Evolutionary conservation across 1,139 yeast species (phyloP).

Genomic region (Yamadazyma epiphylla): DNA sequence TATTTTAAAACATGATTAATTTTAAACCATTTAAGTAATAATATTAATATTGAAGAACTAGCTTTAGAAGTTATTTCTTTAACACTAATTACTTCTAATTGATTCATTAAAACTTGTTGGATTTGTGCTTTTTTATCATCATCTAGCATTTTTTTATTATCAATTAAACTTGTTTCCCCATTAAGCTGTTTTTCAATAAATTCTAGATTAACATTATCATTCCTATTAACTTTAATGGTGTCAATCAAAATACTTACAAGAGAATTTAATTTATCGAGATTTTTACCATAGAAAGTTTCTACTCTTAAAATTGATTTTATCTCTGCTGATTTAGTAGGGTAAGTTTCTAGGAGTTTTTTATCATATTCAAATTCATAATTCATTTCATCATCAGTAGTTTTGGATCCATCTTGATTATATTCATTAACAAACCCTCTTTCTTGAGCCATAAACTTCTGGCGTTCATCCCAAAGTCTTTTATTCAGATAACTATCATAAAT

Average conservation of each 20-base stretch:
- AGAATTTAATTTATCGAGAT: constrained; percentile 56
- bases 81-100: constrained; percentile 53
- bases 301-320: constrained; percentile 51
- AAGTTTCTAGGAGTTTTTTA: constrained; percentile 15
- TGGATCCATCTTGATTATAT: constrained; percentile 15
- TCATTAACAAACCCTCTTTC: constrained; percentile 64
- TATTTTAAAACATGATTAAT: constrained; percentile 71
- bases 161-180: constrained; percentile 27
- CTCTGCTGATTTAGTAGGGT: constrained; percentile 30
- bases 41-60: constrained; percentile 49
- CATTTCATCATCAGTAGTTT: not conserved
- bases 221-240: constrained; percentile 49
- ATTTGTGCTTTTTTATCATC: constrained; percentile 20
- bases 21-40: constrained; percentile 75
- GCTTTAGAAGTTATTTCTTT: constrained; percentile 68
- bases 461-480: constrained; percentile 68
- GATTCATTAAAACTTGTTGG: constrained; percentile 28
- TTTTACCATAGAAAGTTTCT: constrained; percentile 53
- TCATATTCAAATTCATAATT: constrained; percentile 19
- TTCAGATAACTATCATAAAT: constrained; percentile 64
- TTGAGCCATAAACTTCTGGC: constrained; percentile 65
- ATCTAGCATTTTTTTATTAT: constrained; percentile 10
- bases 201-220: constrained; percentile 28
- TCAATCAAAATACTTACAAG: constrained; percentile 62
- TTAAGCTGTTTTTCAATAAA: constrained; percentile 38